Conservation (phyloP, 1,284 basidiomycete species). For the Trichosporon inkin region DNA sequence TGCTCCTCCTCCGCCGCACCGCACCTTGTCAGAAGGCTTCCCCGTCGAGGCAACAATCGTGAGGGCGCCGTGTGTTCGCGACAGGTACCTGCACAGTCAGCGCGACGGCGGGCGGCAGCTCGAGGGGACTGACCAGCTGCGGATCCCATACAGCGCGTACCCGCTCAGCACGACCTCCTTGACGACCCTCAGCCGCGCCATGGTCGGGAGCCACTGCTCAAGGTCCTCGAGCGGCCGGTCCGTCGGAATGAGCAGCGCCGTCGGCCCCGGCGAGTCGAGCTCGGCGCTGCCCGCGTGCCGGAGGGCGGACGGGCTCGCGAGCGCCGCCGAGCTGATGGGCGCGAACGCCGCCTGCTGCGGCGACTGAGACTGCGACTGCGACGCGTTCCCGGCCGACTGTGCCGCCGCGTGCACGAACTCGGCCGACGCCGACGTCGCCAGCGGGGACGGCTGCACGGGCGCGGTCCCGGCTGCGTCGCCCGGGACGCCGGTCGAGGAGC, state of each 20-base stretch:
- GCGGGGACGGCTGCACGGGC: neutral
- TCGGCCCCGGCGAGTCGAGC: conserved; percentile 8
- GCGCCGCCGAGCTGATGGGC: neutral
- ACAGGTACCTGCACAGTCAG: conserved; percentile 37
- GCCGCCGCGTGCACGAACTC: too few species aligned
- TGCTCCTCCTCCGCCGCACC: conserved; percentile 11
- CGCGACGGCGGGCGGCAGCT: neutral
- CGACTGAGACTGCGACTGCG: neutral
- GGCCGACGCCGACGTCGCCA: neutral
- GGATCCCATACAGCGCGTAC: conserved; percentile 41
- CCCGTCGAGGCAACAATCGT: conserved; percentile 45
- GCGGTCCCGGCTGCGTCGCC: neutral
- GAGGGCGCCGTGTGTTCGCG: conserved; percentile 40
- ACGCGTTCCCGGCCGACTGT: neutral
- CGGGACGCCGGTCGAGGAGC: neutral
- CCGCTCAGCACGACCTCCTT: conserved; percentile 38
- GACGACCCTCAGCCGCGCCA: conserved; percentile 37
- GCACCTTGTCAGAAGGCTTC: conserved; percentile 43
- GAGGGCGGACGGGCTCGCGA: neutral
- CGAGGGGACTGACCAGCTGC: conserved; percentile 34
- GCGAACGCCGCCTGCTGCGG: neutral
- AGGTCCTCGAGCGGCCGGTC: conserved; percentile 40
- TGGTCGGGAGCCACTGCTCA: conserved; percentile 38
- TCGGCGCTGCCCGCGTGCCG: neutral
- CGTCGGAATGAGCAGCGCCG: conserved; percentile 38